phyloP scores from a whole-genome alignment of 2,329 filamentous ascomycete species.

The Ophiostoma perfectum region DNA sequence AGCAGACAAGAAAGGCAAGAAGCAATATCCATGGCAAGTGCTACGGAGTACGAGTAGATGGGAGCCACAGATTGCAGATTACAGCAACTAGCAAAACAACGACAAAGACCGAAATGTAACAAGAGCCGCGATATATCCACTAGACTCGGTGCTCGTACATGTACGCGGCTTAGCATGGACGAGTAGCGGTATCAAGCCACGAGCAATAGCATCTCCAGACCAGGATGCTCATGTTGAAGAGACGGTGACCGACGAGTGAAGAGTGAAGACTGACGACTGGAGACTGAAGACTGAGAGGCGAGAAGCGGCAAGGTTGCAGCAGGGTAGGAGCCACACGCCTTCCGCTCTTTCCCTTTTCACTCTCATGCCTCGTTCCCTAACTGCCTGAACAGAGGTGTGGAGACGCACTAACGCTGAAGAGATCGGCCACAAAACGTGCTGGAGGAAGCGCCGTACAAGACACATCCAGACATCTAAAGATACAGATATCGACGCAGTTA shows the following conservation, averaged over 20 bases:
- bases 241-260: neutral
- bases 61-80: no score
- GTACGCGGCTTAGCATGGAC: neutral
- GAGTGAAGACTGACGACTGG: no score
- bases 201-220: neutral
- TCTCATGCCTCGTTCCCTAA: conserved; percentile 4
- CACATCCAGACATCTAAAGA: no score
- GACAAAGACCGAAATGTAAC: neutral
- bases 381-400: neutral
- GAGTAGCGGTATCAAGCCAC: neutral
- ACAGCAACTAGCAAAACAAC: no score
- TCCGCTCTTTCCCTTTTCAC: conserved; percentile 9
- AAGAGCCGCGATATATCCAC: conserved; percentile 8
- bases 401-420: neutral
- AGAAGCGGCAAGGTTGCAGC: no score
- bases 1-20: neutral
- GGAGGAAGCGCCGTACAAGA: neutral
- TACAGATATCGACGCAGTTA: neutral
- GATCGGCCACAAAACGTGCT: conserved; percentile 14
- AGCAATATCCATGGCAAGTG: neutral
- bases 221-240: neutral
- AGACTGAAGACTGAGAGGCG: no score
- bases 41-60: no score
- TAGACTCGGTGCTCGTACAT: no score
- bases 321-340: neutral